Evolutionary conservation across 1,139 yeast genomes (phyloP), one percentile per base, ranked within the genome.

Genomic region (Diutina pseudorugosa): DNA sequence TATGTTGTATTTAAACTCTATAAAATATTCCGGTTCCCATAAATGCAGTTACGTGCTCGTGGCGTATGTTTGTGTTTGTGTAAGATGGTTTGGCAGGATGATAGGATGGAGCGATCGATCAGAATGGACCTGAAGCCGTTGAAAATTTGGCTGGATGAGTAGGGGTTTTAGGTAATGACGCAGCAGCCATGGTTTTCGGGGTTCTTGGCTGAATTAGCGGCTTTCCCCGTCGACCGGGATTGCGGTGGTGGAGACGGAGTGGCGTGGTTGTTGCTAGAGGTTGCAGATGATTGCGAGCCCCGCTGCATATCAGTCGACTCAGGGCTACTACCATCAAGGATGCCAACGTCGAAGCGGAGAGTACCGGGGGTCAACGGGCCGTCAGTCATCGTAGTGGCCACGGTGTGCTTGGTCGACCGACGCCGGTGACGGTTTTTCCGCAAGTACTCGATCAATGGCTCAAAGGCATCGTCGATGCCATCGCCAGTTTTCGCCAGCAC

Each of bases 391-490:
- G 36, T 11, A 12, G 36, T 4, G 36, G 36, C n/a, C n/a, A n/a
- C n/a, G n/a, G n/a, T n/a, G n/a, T n/a, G n/a, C n/a, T 30, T 30
- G 5, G 36, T 14, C 36, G 36, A 30, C n/a, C n/a, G 36, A 12
- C 36, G 14, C 36, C 36, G 36, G 8, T 30, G n/a, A 1, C 36
- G 36, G n/a, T 7, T 9, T 30, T 30, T 30, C 8, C 16, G 6
- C 14, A 30, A 30, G 5, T 4, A 2, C n/a, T 30, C 36, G 11
- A 20, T 21, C 21, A 36, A 23, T 0, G 70, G 68, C 12, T 60
- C 57, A 56, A 72, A 71, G 1, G 65, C 66, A 6, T 66, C 68
- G 1, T 61, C 60, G 2, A 72, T 59, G 3, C 62, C 61, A 0
- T n/a, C 40, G 9, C 49, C 49, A 1, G 36, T 45, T 6, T n/a